Base-by-base conservation (phyloP, 768 basidiomycete species). In the Naganishia onofrii region DNA sequence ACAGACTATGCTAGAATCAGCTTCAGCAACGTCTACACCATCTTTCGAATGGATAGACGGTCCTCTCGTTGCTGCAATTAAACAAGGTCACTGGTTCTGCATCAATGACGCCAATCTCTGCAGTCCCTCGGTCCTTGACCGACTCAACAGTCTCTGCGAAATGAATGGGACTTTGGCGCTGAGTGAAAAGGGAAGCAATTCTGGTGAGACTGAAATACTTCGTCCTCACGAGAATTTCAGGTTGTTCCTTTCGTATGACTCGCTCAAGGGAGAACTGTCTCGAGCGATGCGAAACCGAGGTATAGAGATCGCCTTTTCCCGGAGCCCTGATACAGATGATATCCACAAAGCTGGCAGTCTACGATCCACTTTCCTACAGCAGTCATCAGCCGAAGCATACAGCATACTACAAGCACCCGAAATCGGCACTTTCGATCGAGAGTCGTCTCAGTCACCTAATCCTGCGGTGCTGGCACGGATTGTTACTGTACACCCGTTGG, bases 251-350 rank as follows among this genome's bases (percentile, higher is more conserved):
- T 87, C 88, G 1, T 88, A 94, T 64, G 92, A 99, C 77, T 90
- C 92, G 32, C 88, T 89, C 71, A 85, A 89, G 71, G 96, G 96
- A 54, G 96, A 99, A 81, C 83, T 98, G 13, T 98, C 96, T 1
- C 86, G 96, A 44, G 96, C 96, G 1, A 99, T 99, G 96, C 89
- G 96, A 29, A 99, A 99, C 81, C 88, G 96, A 68, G 95, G 95
- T 21, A 84, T 96, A 42, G 96, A 99, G 80, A 85, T 97, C 56
- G 68, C 51, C 10, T 63, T 63, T 28, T 23, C 46, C 42, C 60
- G 60, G 29, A 42, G 28, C 32, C 28, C 60, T 4, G 38, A 44
- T 19, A 3, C 23, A n/a, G 23, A n/a, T 29, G 32, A 12, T 2
- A n/a, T 10, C 21, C 13, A 6, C 34, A 34, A 58, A 44, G 60